A percentile compares a stretch with the other conserved stretches of the same genome.
These are phyloP conservation scores for Capsicum rhomboideum DNA, from an alignment of 257 asterid species.

Conservation along the genomic window DNA sequence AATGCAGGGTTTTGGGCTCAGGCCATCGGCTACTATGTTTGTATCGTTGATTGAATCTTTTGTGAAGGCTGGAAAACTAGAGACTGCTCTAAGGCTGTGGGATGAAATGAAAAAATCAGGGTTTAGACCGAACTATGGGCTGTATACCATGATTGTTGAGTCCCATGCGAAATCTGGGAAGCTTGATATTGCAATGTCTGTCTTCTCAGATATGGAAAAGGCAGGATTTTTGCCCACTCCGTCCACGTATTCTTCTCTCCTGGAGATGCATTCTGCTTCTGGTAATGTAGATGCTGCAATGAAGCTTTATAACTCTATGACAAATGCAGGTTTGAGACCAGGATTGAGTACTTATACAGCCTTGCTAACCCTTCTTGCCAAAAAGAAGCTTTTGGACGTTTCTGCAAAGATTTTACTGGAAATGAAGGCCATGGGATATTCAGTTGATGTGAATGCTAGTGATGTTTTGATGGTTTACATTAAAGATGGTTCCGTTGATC, in stretches of 20 bases:
- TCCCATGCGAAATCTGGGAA: constrained; percentile 96
- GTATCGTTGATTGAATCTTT: constrained; percentile 82
- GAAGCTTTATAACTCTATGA: constrained; percentile 93
- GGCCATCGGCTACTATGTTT: constrained; percentile 81
- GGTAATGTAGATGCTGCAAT: constrained; percentile 89
- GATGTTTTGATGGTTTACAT: constrained; percentile 92
- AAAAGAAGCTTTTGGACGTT: constrained; percentile 88
- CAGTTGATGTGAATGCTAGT: constrained; percentile 95
- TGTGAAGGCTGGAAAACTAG: constrained; percentile 88
- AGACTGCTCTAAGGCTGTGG: constrained; percentile 72
- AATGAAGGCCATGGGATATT: constrained; percentile 96
- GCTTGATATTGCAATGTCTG: constrained; percentile 84
- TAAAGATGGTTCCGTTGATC: constrained; percentile 88
- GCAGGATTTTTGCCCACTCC: constrained; percentile 97
- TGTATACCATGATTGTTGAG: constrained; percentile 84
- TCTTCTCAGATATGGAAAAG: constrained; percentile 86
- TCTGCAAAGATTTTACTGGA: constrained; percentile 94
- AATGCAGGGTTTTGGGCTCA: constrained; percentile 80
- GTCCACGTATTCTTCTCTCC: constrained; percentile 82
- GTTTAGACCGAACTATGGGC: constrained; percentile 85
- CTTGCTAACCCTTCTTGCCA: constrained; percentile 68
- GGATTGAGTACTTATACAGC: constrained; percentile 78
- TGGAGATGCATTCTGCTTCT: constrained; percentile 93
- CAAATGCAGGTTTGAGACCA: constrained; percentile 83
- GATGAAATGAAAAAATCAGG: constrained; percentile 93